Conservation (phyloP, 352 stramenopile species). For the Globisporangium viniferum region DNA sequence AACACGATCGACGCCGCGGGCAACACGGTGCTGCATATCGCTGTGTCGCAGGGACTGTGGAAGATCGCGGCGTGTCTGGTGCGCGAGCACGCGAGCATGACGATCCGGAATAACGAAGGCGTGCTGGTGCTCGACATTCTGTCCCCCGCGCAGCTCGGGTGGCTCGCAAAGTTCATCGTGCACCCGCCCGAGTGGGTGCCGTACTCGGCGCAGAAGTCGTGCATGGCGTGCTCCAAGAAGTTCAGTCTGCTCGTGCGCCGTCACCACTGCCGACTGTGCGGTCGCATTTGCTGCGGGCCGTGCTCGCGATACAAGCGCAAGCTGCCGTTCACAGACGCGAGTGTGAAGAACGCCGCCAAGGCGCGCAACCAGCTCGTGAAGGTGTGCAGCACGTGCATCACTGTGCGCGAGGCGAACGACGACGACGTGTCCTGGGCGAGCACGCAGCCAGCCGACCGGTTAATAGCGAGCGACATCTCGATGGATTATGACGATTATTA, state of each 20-base stretch:
- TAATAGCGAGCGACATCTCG: conserved; percentile 50
- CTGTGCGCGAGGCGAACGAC: conserved; percentile 43
- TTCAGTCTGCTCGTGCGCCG: conserved; percentile 70
- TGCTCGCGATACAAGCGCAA: conserved; percentile 78
- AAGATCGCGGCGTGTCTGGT: conserved; percentile 68
- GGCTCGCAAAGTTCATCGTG: conserved; percentile 75
- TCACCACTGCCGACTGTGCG: conserved; percentile 81
- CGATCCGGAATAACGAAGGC: conserved; percentile 70
- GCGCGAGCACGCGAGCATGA: conserved; percentile 60
- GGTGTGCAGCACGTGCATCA: conserved; percentile 75
- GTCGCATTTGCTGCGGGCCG: conserved; percentile 73
- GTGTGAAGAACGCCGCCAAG: conserved; percentile 39
- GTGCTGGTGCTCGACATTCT: conserved; percentile 75
- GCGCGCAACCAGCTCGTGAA: conserved; percentile 45
- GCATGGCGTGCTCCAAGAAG: conserved; percentile 69
- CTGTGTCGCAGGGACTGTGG: conserved; percentile 72
- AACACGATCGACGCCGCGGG: conserved; percentile 66
- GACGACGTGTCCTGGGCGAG: conserved; percentile 56
- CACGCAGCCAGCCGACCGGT: conserved; percentile 35
- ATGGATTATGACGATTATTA: conserved; percentile 60
- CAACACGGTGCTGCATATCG: conserved; percentile 81
- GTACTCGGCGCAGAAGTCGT: conserved; percentile 54
- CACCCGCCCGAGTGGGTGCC: conserved; percentile 74
- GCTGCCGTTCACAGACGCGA: conserved; percentile 53
- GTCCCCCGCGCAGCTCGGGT: conserved; percentile 63